Evolutionary conservation across 257 asterid genomes (phyloP).

Genomic region (Euphrasia confusa): DNA sequence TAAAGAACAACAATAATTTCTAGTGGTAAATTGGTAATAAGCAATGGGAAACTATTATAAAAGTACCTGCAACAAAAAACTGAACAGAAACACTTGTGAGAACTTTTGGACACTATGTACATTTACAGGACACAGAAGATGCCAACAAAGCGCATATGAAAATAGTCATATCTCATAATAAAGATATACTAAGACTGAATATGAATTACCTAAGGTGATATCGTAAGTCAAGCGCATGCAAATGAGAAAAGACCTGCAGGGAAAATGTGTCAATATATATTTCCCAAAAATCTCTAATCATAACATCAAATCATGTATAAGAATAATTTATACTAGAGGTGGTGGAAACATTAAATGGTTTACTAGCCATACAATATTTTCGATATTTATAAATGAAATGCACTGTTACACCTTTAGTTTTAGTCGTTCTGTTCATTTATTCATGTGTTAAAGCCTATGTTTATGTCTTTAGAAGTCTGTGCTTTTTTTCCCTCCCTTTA

Average conservation of each 20-base stretch:
- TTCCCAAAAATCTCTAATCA: conserved; percentile 12
- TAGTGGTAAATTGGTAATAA: conserved; percentile 5
- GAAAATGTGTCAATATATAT: conserved; percentile 19
- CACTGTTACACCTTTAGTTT: too few relatives aligned
- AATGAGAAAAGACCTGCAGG: conserved; percentile 90
- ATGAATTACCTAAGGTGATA: conserved; percentile 85
- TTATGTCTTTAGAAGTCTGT: too few relatives aligned
- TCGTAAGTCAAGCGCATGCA: conserved; percentile 86
- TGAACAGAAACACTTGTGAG: conserved; percentile 12
- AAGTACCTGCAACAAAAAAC: too few relatives aligned
- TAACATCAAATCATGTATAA: conserved; percentile 4
- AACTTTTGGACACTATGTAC: conserved; percentile 12
- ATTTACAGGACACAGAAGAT: conserved; percentile 9
- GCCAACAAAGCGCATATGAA: conserved; percentile 1
- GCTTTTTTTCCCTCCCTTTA: background rate
- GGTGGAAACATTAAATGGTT: too few relatives aligned
- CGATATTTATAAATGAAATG: too few relatives aligned
- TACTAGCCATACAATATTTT: too few relatives aligned
- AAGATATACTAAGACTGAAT: conserved; percentile 15
- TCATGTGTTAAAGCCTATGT: too few relatives aligned
- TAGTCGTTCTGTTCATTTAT: too few relatives aligned
- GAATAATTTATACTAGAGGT: background rate
- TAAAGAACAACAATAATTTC: conserved; percentile 2
- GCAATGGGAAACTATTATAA: background rate
- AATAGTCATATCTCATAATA: conserved; percentile 1